These are phyloP conservation scores for Gamsiella multidivaricata DNA, from an alignment of 192 early-diverging fungal genomes.

Conservation along the genomic window DNA sequence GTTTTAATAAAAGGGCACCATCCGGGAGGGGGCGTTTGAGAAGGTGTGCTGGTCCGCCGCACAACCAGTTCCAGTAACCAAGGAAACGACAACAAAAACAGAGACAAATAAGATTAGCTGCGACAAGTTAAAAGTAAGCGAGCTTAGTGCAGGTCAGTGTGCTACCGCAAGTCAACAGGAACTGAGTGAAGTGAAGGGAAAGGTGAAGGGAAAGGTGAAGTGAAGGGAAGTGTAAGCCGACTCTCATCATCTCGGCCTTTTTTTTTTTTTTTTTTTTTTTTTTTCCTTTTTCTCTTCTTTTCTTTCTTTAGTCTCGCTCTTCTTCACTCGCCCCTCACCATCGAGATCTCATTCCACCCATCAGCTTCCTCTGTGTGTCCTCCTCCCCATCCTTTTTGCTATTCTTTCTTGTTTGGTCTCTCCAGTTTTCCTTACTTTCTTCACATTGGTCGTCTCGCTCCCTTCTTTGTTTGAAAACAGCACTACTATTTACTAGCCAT, in stretches of 20 bases:
- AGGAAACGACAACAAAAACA: no score
- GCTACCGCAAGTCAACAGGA: no score
- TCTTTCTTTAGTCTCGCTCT: background rate
- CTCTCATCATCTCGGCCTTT: background rate
- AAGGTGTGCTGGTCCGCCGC: no score
- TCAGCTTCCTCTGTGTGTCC: background rate
- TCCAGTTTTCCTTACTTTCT: background rate
- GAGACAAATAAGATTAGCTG: no score
- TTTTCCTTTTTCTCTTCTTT: background rate
- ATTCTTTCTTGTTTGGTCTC: background rate
- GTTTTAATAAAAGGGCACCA: no score
- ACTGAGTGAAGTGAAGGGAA: no score
- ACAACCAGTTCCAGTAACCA: no score
- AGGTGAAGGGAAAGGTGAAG: background rate
- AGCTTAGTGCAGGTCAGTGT: no score
- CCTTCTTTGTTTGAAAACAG: background rate
- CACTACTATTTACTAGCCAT: slow-evolving; percentile 6
- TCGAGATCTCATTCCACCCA: background rate
- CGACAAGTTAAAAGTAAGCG: no score
- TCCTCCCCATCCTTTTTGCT: background rate
- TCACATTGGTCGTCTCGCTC: background rate
- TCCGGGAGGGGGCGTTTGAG: no score
- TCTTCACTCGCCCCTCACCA: background rate
- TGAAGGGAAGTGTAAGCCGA: no score
- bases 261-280: slow-evolving; percentile 10